Conservation (phyloP, 768 basidiomycete genomes). For the Ephemerocybe angulata region DNA sequence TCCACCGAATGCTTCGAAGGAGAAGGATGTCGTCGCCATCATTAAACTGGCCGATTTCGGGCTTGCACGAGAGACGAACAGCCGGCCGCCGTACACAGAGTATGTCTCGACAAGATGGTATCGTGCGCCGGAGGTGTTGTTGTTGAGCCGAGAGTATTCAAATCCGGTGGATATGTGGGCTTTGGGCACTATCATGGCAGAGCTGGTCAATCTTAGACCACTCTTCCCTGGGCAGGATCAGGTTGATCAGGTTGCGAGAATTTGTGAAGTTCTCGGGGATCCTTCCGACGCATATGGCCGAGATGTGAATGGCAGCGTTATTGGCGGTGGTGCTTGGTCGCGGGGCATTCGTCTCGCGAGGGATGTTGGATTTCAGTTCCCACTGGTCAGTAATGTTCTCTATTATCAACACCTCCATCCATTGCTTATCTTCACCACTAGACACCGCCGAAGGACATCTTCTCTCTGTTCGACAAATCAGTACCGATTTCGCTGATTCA, state of each 20-base stretch:
- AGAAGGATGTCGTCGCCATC: conserved; percentile 93
- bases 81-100: conserved; percentile 93
- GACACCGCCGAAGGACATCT: conserved; percentile 64
- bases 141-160: conserved; percentile 89
- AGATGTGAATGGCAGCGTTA: conserved; percentile 60
- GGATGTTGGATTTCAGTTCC: conserved; percentile 82
- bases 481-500: conserved; percentile 82
- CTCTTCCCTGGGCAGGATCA: conserved; percentile 93
- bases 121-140: conserved; percentile 93
- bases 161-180: conserved; percentile 99
- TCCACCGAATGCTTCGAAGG: conserved; percentile 59
- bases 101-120: conserved; percentile 99
- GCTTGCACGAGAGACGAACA: conserved; percentile 84
- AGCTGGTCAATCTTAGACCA: conserved; percentile 90
- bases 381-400: conserved; percentile 58
- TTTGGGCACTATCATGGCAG: conserved; percentile 96
- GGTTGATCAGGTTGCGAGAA: conserved; percentile 86
- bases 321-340: conserved; percentile 88
- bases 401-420: conserved; percentile 1
- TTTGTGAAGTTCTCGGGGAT: conserved; percentile 92
- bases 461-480: conserved; percentile 70
- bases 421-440: conserved; percentile 26
- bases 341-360: conserved; percentile 85
- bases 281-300: conserved; percentile 77
- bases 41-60: conserved; percentile 99